Base-by-base conservation (phyloP, 2,329 filamentous ascomycete species). In the Verticillium klebahnii region DNA sequence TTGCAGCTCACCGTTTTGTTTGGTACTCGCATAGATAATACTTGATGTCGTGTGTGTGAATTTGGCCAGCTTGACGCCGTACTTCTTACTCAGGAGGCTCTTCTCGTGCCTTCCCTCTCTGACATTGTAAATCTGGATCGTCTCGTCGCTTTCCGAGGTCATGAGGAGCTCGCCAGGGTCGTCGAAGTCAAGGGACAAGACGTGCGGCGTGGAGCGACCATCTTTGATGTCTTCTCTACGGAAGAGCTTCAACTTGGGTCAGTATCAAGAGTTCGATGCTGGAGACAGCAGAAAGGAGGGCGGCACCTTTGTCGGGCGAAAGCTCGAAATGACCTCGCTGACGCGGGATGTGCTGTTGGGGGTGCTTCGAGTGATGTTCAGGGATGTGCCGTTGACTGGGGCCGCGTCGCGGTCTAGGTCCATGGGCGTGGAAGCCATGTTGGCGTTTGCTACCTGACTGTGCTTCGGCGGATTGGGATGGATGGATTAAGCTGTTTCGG, bases 151-250 rank as follows among this genome's bases (percentile, higher is more conserved):
- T 67, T 93, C 91, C 6, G 93, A 92, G 0, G 93, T 91, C 76
- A 99, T 92, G 63, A 96, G 85, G 58, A 94, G 90, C 75, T 97
- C 93, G 74, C 95, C 95, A 54, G 91, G 90, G 78, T 98, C 93
- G 75, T 98, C 93, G 73, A 97, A 99, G 79, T 99, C 94, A 69
- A 99, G 86, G 1, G 94, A 98, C 9, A 95, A 90, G 63, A 97
- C 87, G 66, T 88, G 83, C 4, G 88, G 86, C 58, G 82, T 79
- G 11, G 80, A 75, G 62, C 78, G 77, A 62, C 76, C 76, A 56
- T 83, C 82, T 68, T 83, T 85, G 50, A 80, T 67, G 64, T 85
- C 82, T 52, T 86, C 81, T 62, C 85, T 82, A 56, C 80, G 80
- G 67, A 90, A 89, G 19, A 88, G 82, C 82, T 87, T 45, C 19